Percentiles rank a stretch among this genome's conserved stretches.
Conservation (phyloP, 2,329 filamentous ascomycete species). For the Alternaria conjuncta region DNA sequence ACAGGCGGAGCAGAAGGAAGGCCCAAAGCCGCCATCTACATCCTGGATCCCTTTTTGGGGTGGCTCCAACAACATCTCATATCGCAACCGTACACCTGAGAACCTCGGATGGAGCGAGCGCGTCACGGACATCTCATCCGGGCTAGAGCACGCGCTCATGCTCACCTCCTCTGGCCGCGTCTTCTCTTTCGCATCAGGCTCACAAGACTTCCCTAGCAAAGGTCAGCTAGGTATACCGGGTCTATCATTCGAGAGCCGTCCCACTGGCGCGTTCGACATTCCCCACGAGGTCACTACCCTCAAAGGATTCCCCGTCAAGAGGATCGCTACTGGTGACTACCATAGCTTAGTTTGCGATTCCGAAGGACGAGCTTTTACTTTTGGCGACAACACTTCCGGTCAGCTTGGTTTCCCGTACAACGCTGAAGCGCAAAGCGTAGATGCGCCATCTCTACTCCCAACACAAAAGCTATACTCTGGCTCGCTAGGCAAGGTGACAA, state of each 20-base stretch:
- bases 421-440: slow-evolving; percentile 65
- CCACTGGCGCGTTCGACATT: slow-evolving; percentile 77
- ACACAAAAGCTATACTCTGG: slow-evolving; percentile 75
- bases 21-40: slow-evolving; percentile 67
- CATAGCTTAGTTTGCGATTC: slow-evolving; percentile 83
- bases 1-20: slow-evolving; percentile 70
- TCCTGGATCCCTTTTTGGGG: slow-evolving; percentile 80
- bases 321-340: slow-evolving; percentile 83
- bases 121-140: slow-evolving; percentile 75
- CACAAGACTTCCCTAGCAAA: slow-evolving; percentile 76
- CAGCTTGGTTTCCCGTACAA: slow-evolving; percentile 84
- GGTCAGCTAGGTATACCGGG: slow-evolving; percentile 90
- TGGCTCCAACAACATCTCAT: slow-evolving; percentile 66
- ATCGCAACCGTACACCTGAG: slow-evolving; percentile 72
- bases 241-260: slow-evolving; percentile 78
- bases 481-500: slow-evolving; percentile 71
- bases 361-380: slow-evolving; percentile 79
- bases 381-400: slow-evolving; percentile 90
- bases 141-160: slow-evolving; percentile 84
- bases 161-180: slow-evolving; percentile 84
- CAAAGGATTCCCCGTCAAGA: slow-evolving; percentile 71
- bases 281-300: slow-evolving; percentile 79
- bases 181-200: slow-evolving; percentile 85
- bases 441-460: slow-evolving; percentile 73
- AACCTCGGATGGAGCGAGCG: slow-evolving; percentile 73